Conservation (phyloP, 2,329 filamentous ascomycete genomes). For the Hypoxylon rubiginosum region DNA sequence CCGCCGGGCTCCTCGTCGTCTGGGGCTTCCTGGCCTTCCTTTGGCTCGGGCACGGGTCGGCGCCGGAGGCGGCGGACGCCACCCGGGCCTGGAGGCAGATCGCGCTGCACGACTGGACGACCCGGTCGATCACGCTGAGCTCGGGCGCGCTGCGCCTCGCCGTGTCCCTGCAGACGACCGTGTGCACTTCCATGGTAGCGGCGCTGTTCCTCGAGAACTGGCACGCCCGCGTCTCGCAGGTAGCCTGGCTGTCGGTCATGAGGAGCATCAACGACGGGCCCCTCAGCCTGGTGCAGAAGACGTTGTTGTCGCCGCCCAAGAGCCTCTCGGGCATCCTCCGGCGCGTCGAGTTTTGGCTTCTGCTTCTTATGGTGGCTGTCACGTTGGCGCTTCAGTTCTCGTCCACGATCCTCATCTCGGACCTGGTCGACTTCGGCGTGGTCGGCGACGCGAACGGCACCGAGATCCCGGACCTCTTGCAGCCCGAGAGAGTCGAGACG, state of each 20-base stretch:
- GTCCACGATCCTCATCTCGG: slow-evolving; percentile 33
- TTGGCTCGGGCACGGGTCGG: not conserved
- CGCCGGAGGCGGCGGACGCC: not conserved
- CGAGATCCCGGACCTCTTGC: too few species aligned
- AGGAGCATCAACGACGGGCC: too few species aligned
- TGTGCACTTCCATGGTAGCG: slow-evolving; percentile 29
- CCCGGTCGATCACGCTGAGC: not conserved
- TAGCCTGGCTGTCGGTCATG: too few species aligned
- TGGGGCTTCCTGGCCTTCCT: not conserved
- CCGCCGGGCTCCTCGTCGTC: too few species aligned
- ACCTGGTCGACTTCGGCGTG: too few species aligned
- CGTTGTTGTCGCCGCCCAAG: too few species aligned
- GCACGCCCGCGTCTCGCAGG: too few species aligned
- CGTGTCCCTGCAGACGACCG: not conserved
- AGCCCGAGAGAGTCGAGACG: too few species aligned
- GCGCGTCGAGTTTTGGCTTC: slow-evolving; percentile 6
- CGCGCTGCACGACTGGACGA: not conserved
- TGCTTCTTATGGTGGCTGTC: not conserved
- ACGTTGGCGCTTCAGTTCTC: slow-evolving; percentile 32
- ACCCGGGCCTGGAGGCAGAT: not conserved
- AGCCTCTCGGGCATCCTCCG: too few species aligned
- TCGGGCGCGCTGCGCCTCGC: not conserved
- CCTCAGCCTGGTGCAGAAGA: too few species aligned
- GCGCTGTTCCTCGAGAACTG: slow-evolving; percentile 31
- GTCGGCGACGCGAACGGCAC: too few species aligned